These are phyloP conservation scores for Saccharum spontaneum DNA, from an alignment of 176 grass and related monocot genomes.

Conservation along the genomic window DNA sequence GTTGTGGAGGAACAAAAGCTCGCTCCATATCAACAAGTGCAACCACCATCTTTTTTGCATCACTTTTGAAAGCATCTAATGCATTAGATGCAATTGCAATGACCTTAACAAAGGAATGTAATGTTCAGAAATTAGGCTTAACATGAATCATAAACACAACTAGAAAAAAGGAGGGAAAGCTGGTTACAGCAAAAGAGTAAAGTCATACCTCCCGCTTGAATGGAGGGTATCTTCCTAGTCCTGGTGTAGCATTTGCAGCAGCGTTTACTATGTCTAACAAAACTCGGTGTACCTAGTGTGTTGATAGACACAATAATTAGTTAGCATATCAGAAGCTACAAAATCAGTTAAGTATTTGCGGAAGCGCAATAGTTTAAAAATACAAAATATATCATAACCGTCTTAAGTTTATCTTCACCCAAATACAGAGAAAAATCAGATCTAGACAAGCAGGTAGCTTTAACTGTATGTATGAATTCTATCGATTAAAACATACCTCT, in stretches of 20 bases:
- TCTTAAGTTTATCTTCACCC: slow-evolving; percentile 21
- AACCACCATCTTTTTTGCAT: slow-evolving; percentile 93
- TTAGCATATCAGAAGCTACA: slow-evolving; percentile 32
- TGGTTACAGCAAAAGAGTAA: slow-evolving; percentile 21
- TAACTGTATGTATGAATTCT: background rate
- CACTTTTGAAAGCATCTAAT: slow-evolving; percentile 82
- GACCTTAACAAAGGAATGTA: slow-evolving; percentile 60
- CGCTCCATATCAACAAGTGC: slow-evolving; percentile 98
- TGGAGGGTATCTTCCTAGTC: slow-evolving; percentile 92
- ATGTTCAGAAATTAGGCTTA: slow-evolving; percentile 36
- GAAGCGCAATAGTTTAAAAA: slow-evolving; percentile 1
- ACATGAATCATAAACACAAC: background rate
- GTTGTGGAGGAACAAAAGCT: slow-evolving; percentile 91
- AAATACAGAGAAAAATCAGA: slow-evolving; percentile 22
- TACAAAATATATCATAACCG: slow-evolving; percentile 2
- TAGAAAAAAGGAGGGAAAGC: background rate
- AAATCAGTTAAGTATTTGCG: background rate
- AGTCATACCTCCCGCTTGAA: slow-evolving; percentile 88
- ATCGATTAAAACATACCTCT: slow-evolving; percentile 51
- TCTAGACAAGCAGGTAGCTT: background rate
- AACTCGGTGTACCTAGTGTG: slow-evolving; percentile 78
- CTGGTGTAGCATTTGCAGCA: slow-evolving; percentile 84
- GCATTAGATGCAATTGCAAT: slow-evolving; percentile 84
- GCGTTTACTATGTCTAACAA: slow-evolving; percentile 91
- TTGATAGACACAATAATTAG: slow-evolving; percentile 23